Percentiles rank a stretch among this genome's conserved stretches.
phyloP scores from a whole-genome alignment of 805 yeast genomes.

The Hemisphaericaspora nanyangensis region DNA sequence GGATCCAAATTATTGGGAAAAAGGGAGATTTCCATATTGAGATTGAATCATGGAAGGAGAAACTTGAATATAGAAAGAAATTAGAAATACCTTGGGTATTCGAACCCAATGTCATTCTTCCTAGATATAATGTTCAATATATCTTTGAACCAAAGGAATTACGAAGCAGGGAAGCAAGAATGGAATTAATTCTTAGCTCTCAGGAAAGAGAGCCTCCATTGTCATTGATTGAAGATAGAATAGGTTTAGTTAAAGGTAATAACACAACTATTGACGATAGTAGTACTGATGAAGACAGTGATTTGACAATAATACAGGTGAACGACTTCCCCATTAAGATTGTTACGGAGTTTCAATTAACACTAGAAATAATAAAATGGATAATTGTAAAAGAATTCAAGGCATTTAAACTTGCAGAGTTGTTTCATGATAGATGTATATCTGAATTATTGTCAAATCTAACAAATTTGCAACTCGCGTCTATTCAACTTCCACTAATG shows the following conservation, averaged over 20 bases:
- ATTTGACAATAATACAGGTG: conserved; percentile 10
- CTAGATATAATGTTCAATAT: background rate
- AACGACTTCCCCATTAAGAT: conserved; percentile 13
- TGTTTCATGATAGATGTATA: conserved; percentile 18
- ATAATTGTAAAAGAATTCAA: conserved; percentile 14
- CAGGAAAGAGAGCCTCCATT: background rate
- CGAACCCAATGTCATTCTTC: conserved; percentile 4
- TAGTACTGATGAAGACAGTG: background rate
- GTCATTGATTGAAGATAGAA: conserved; percentile 3
- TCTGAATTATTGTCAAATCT: conserved; percentile 14
- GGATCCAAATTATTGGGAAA: conserved; percentile 13
- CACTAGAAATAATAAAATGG: conserved; percentile 19
- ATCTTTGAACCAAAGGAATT: conserved; percentile 3
- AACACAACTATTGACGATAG: background rate
- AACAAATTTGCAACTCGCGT: conserved; percentile 7
- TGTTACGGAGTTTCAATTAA: conserved; percentile 20
- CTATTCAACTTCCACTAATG: conserved; percentile 1
- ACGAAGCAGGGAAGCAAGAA: background rate
- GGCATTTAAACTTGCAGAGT: conserved; percentile 15
- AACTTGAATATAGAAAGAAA: conserved; percentile 16
- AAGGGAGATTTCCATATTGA: conserved; percentile 20
- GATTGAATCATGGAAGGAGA: conserved; percentile 24
- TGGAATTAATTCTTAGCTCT: background rate
- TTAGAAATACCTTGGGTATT: conserved; percentile 27
- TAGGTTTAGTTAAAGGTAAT: background rate